Evolutionary conservation across 768 basidiomycete species (phyloP).

Genomic region (Pleurotus salmoneostramineus): DNA sequence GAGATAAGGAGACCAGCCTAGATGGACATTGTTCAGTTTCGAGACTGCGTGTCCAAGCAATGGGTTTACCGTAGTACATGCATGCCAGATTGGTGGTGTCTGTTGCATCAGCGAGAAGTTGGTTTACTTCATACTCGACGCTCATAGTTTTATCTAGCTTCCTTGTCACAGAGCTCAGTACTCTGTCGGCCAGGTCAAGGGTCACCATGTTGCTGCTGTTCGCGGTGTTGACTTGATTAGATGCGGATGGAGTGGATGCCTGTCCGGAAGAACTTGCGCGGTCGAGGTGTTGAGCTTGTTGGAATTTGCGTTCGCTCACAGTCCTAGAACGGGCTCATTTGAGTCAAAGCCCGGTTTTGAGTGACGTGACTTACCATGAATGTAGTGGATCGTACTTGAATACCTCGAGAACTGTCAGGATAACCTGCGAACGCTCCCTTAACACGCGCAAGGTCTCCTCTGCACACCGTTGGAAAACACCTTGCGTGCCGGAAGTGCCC

Average conservation of each 20-base stretch:
- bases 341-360: too few species aligned
- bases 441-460: slow-evolving; percentile 94
- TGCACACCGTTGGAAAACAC: slow-evolving; percentile 92
- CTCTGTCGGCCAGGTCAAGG: slow-evolving; percentile 88
- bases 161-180: slow-evolving; percentile 70
- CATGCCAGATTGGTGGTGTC: slow-evolving; percentile 69
- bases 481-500: slow-evolving; percentile 85
- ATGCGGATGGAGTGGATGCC: slow-evolving; percentile 7
- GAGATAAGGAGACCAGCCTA: slow-evolving; percentile 29
- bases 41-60: neutral
- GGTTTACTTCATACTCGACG: slow-evolving; percentile 91
- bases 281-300: slow-evolving; percentile 45
- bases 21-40: neutral
- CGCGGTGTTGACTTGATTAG: slow-evolving; percentile 46
- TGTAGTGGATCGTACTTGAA: slow-evolving; percentile 97
- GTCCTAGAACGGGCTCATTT: slow-evolving; percentile 37
- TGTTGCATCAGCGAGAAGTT: slow-evolving; percentile 85
- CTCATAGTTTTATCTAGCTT: slow-evolving; percentile 86
- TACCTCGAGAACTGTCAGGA: slow-evolving; percentile 94
- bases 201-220: slow-evolving; percentile 64
- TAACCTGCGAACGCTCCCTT: slow-evolving; percentile 77
- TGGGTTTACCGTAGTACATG: slow-evolving; percentile 70
- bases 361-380: slow-evolving; percentile 58
- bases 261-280: slow-evolving; percentile 15
- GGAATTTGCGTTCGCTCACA: slow-evolving; percentile 71